A percentile compares a stretch with the other conserved stretches of the same genome.
These are phyloP conservation scores for Alternaria gaisen DNA, from an alignment of 2,329 filamentous ascomycete species.

Conservation along the genomic window DNA sequence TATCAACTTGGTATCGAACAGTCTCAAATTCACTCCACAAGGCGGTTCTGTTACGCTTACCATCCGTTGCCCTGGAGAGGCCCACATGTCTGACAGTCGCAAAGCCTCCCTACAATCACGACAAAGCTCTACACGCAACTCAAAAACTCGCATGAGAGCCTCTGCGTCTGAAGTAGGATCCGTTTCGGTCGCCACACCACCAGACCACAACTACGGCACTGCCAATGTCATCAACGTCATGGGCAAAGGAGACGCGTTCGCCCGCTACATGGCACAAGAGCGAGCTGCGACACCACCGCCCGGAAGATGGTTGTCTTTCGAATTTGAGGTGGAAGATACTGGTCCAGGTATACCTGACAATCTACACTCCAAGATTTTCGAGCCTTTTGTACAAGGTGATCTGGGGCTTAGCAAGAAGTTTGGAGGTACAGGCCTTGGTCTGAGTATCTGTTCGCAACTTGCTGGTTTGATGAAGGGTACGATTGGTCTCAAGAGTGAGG, in stretches of 20 bases:
- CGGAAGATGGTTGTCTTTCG: slow-evolving; percentile 75
- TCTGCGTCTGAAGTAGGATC: slow-evolving; percentile 46
- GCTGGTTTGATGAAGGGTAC: slow-evolving; percentile 83
- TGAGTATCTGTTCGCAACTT: slow-evolving; percentile 90
- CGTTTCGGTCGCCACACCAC: slow-evolving; percentile 34
- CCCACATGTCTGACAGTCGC: slow-evolving; percentile 53
- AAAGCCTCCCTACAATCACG: slow-evolving; percentile 57
- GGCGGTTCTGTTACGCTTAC: slow-evolving; percentile 78
- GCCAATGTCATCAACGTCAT: slow-evolving; percentile 57
- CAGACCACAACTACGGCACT: slow-evolving; percentile 46
- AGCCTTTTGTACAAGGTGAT: slow-evolving; percentile 95
- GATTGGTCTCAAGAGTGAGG: slow-evolving; percentile 74
- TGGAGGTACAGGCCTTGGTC: slow-evolving; percentile 84
- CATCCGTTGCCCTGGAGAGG: slow-evolving; percentile 76
- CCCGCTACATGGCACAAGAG: slow-evolving; percentile 49
- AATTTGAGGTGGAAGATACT: slow-evolving; percentile 89
- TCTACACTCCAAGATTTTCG: slow-evolving; percentile 85
- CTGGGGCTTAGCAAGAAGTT: slow-evolving; percentile 88
- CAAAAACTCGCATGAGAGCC: slow-evolving; percentile 40
- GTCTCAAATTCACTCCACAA: slow-evolving; percentile 85
- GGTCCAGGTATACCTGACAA: slow-evolving; percentile 84
- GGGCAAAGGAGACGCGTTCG: slow-evolving; percentile 50
- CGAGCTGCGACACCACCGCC: slow-evolving; percentile 60
- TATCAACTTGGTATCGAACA: slow-evolving; percentile 92
- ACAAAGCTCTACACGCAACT: slow-evolving; percentile 50